A percentile compares a stretch with the other conserved stretches of the same genome.
These are phyloP conservation scores for Endoconidiophora polonica DNA, from an alignment of 2,329 filamentous ascomycete genomes.

Conservation along the genomic window DNA sequence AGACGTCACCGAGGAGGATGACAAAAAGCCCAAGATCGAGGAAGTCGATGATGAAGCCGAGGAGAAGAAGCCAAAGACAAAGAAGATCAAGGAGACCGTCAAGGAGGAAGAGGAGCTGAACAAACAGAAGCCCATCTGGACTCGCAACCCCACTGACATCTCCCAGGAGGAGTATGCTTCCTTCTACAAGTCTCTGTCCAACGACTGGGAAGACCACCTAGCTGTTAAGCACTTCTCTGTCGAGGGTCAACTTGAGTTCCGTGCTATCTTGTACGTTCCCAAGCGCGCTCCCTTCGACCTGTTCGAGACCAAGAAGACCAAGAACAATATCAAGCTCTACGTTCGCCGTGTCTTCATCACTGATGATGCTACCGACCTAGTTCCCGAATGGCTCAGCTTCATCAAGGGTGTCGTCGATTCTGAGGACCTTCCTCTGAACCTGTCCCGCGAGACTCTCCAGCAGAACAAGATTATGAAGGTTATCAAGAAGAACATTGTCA, in stretches of 20 bases:
- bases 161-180: constrained; percentile 89
- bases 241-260: constrained; percentile 99
- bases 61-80: constrained; percentile 93
- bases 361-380: constrained; percentile 95
- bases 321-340: constrained; percentile 99
- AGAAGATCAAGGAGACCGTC: constrained; percentile 98
- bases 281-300: constrained; percentile 99
- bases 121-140: constrained; percentile 99
- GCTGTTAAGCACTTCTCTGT: constrained; percentile 99
- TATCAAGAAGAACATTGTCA: constrained; percentile 99
- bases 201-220: constrained; percentile 99
- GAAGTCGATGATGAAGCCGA: constrained; percentile 82
- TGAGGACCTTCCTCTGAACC: constrained; percentile 96
- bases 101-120: constrained; percentile 99
- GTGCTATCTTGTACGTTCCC: constrained; percentile 96
- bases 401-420: constrained; percentile 99
- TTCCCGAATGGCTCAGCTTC: constrained; percentile 98
- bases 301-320: constrained; percentile 99
- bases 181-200: constrained; percentile 99
- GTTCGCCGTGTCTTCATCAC: constrained; percentile 99
- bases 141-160: constrained; percentile 92
- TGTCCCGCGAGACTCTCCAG: constrained; percentile 99
- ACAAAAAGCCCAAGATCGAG: constrained; percentile 90
- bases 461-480: constrained; percentile 99
- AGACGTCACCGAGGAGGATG: constrained; percentile 48